A percentile compares a stretch with the other conserved stretches of the same genome.
phyloP scores from a whole-genome alignment of 768 basidiomycete genomes.

The Suillus paluster region DNA sequence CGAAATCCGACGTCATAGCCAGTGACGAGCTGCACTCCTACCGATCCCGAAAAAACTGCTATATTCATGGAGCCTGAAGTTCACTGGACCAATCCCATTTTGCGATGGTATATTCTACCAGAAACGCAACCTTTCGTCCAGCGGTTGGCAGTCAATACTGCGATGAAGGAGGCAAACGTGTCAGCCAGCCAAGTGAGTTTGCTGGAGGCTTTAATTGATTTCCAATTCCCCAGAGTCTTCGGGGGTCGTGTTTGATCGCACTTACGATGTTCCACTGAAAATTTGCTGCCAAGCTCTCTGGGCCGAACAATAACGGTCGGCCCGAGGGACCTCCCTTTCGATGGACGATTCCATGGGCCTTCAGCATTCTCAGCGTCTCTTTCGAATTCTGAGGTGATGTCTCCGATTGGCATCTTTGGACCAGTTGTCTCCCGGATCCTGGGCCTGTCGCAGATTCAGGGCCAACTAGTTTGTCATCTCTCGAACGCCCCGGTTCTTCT shows the following conservation, averaged over 20 bases:
- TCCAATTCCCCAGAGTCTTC: slow-evolving; percentile 9
- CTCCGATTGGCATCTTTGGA: not conserved
- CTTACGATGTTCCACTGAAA: not conserved
- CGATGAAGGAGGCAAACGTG: not conserved
- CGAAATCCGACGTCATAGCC: not conserved
- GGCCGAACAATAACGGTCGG: too few relatives aligned
- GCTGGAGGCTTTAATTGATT: not conserved
- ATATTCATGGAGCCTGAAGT: not conserved
- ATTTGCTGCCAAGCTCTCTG: not conserved
- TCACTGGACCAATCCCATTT: not conserved
- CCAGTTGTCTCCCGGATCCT: not conserved
- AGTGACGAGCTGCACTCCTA: not conserved
- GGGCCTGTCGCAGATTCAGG: not conserved
- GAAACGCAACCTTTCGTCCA: not conserved
- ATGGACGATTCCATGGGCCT: not conserved
- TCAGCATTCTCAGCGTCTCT: not conserved
- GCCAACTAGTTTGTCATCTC: not conserved
- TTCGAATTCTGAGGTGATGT: not conserved
- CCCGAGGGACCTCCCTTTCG: too few relatives aligned
- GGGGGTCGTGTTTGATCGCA: slow-evolving; percentile 1
- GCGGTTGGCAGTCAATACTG: not conserved
- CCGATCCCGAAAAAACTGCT: not conserved
- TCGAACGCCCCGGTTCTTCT: not conserved
- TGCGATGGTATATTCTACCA: not conserved
- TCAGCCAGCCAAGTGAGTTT: not conserved